These are phyloP conservation scores for Leptomonas seymouri DNA, from an alignment of 208 protist genomes.

Conservation along the genomic window DNA sequence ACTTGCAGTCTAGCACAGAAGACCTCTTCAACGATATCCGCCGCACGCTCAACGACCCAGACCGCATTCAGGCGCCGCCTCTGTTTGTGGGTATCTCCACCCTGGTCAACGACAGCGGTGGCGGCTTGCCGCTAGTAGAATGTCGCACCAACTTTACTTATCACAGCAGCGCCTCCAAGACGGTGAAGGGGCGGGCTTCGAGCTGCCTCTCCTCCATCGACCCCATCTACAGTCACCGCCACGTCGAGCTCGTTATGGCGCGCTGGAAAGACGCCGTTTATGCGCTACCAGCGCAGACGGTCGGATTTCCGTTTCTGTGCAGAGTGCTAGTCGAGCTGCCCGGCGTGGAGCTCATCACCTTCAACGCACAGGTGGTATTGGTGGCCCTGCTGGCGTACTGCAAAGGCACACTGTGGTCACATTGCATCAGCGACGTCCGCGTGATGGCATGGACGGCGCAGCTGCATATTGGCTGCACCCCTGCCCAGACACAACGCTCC, in stretches of 20 bases:
- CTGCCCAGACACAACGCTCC: neutral
- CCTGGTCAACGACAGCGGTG: neutral
- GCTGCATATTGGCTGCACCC: constrained; percentile 21
- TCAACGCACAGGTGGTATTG: constrained; percentile 75
- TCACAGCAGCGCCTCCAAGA: constrained; percentile 21
- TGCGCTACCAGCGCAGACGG: constrained; percentile 40
- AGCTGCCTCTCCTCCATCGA: constrained; percentile 29
- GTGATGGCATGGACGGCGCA: constrained; percentile 86
- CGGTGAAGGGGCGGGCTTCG: constrained; percentile 26
- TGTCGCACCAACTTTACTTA: constrained; percentile 37
- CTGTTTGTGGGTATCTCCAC: constrained; percentile 72
- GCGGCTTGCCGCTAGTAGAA: constrained; percentile 8
- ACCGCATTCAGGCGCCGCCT: constrained; percentile 84
- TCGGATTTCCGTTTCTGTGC: constrained; percentile 62
- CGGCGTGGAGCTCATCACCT: constrained; percentile 90
- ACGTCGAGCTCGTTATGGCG: constrained; percentile 50
- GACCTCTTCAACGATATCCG: constrained; percentile 56
- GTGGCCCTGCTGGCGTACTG: constrained; percentile 60
- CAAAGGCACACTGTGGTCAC: constrained; percentile 54
- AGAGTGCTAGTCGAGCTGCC: constrained; percentile 63
- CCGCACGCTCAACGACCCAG: constrained; percentile 62
- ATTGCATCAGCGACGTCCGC: constrained; percentile 83
- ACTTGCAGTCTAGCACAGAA: constrained; percentile 36
- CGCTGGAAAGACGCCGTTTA: constrained; percentile 84
- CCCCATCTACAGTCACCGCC: constrained; percentile 40